These are phyloP conservation scores for Lactuca sativa DNA, from an alignment of 129 eudicot species.

Conservation along the genomic window DNA sequence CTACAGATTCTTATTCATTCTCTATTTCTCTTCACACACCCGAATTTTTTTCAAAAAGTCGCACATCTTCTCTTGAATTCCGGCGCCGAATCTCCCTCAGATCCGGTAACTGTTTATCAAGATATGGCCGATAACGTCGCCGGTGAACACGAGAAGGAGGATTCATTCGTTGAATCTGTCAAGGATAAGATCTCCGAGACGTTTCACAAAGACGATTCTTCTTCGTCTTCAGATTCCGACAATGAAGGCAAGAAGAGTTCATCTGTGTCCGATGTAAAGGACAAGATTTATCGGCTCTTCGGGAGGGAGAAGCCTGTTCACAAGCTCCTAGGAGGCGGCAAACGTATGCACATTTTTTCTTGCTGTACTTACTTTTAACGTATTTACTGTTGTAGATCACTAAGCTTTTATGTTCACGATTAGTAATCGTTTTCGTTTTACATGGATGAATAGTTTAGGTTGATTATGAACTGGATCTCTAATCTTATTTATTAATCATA, in stretches of 20 bases:
- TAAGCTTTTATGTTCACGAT: slow-evolving; percentile 2
- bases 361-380: neutral
- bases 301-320: slow-evolving; percentile 70
- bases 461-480: slow-evolving; percentile 11
- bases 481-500: neutral
- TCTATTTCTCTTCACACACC: neutral
- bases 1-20: slow-evolving; percentile 28
- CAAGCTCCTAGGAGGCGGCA: slow-evolving; percentile 63
- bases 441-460: neutral
- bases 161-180: slow-evolving; percentile 51
- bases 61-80: slow-evolving; percentile 18
- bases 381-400: slow-evolving; percentile 8
- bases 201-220: slow-evolving; percentile 51
- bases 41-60: slow-evolving; percentile 14
- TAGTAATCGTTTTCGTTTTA: neutral
- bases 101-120: slow-evolving; percentile 28
- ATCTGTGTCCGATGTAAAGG: slow-evolving; percentile 42
- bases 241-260: slow-evolving; percentile 45
- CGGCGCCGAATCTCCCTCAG: slow-evolving; percentile 37
- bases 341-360: slow-evolving; percentile 34
- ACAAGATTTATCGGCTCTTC: slow-evolving; percentile 60
- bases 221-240: slow-evolving; percentile 67
- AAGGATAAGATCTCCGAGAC: slow-evolving; percentile 73
- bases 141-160: slow-evolving; percentile 50
- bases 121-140: slow-evolving; percentile 60